Percentiles rank a stretch among this genome's conserved stretches.
Conservation (phyloP, 192 early-diverging fungal species). For the Podila horticola region DNA sequence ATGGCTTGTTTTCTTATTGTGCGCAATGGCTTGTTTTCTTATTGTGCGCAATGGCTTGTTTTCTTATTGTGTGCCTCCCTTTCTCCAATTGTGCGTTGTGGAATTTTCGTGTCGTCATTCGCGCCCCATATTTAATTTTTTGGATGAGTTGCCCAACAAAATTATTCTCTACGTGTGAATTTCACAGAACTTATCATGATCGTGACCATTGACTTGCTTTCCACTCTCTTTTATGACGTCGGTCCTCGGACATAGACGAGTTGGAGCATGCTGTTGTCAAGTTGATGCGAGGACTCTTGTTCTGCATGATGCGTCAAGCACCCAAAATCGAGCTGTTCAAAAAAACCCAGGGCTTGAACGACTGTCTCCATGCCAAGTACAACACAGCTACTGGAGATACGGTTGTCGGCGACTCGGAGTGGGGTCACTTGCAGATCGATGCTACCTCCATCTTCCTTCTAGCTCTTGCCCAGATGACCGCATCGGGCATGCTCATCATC, state of each 20-base stretch:
- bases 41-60: too few species aligned
- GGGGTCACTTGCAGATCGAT: conserved; percentile 93
- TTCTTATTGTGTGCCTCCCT: too few species aligned
- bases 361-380: conserved; percentile 92
- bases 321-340: conserved; percentile 87
- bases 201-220: too few species aligned
- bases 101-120: too few species aligned
- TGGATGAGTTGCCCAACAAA: too few species aligned
- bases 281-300: conserved; percentile 85
- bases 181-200: too few species aligned
- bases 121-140: too few species aligned
- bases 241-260: conserved; percentile 64
- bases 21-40: too few species aligned
- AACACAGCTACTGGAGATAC: conserved; percentile 85
- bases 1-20: too few species aligned
- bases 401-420: conserved; percentile 85
- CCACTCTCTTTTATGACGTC: too few species aligned
- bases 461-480: conserved; percentile 85
- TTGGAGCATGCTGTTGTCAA: conserved; percentile 89
- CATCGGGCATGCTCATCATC: conserved; percentile 77
- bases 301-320: conserved; percentile 85
- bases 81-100: too few species aligned
- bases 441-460: conserved; percentile 87
- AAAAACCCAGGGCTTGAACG: conserved; percentile 74
- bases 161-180: too few species aligned